Conservation (phyloP, 257 asterid species). For the Petunia axillaris region DNA sequence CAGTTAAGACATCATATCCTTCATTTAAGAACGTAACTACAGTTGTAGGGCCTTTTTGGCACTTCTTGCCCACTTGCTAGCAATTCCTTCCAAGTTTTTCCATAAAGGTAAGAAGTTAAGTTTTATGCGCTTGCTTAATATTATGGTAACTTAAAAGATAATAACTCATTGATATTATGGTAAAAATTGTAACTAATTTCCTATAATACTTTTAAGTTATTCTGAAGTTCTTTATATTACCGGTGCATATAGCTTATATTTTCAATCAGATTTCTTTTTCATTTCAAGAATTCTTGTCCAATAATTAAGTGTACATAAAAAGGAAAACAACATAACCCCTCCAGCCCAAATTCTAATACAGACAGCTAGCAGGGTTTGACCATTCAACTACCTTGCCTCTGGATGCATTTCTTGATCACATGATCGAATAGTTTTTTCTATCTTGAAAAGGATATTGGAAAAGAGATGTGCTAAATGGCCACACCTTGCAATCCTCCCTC, state of each 20-base stretch:
- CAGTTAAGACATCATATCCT: conserved; percentile 56
- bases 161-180: too few relatives aligned
- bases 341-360: conserved; percentile 1
- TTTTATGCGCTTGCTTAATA: too few relatives aligned
- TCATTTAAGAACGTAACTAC: conserved; percentile 43
- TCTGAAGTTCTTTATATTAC: too few relatives aligned
- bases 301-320: conserved; percentile 29
- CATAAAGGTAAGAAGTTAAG: too few relatives aligned
- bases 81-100: not conserved
- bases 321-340: conserved; percentile 16
- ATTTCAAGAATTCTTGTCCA: not conserved
- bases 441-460: not conserved
- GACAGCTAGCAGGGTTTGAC: conserved; percentile 39
- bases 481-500: not conserved
- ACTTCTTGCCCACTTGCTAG: conserved; percentile 59
- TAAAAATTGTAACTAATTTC: too few relatives aligned
- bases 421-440: conserved; percentile 13
- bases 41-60: conserved; percentile 47
- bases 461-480: too few relatives aligned
- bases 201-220: too few relatives aligned
- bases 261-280: too few relatives aligned
- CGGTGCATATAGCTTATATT: too few relatives aligned
- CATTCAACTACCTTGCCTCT: conserved; percentile 22
- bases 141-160: too few relatives aligned
- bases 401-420: conserved; percentile 19